These are phyloP conservation scores for Pseudoneurospora amorphoporcata DNA, from an alignment of 495 filamentous ascomycete genomes.

Conservation along the genomic window DNA sequence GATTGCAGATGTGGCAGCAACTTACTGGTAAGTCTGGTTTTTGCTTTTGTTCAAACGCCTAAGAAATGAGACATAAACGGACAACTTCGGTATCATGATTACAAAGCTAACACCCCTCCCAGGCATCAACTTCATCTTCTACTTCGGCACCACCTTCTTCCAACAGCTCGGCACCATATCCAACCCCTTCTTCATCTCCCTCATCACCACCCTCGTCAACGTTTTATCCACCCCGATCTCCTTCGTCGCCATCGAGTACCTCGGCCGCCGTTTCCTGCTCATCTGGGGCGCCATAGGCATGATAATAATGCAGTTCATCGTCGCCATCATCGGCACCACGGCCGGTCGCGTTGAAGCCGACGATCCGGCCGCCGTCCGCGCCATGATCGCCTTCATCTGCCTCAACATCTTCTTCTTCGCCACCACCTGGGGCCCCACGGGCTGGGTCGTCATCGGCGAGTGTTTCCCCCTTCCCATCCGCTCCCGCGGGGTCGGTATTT, in stretches of 20 bases:
- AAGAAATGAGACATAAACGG: neutral
- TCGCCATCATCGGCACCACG: constrained; percentile 60
- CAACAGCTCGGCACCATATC: constrained; percentile 54
- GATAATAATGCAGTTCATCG: constrained; percentile 72
- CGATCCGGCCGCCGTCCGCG: constrained; percentile 51
- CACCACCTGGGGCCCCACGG: constrained; percentile 64
- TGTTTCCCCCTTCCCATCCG: constrained; percentile 78
- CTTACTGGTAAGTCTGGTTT: constrained; percentile 18
- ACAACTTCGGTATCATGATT: neutral
- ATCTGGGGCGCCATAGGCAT: constrained; percentile 68
- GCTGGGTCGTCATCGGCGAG: constrained; percentile 78
- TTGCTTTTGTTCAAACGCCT: neutral
- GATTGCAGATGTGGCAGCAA: constrained; percentile 66
- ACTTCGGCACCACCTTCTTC: constrained; percentile 77
- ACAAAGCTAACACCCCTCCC: constrained; percentile 17
- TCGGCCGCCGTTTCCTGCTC: constrained; percentile 69
- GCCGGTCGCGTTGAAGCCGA: constrained; percentile 30
- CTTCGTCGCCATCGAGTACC: constrained; percentile 69
- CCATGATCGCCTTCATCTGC: constrained; percentile 65
- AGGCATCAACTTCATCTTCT: constrained; percentile 88
- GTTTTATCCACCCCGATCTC: constrained; percentile 69
- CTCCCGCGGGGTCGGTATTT: constrained; percentile 66
- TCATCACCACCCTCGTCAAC: constrained; percentile 80
- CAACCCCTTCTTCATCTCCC: constrained; percentile 68
- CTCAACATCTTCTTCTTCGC: constrained; percentile 82